A percentile compares a stretch with the other conserved stretches of the same genome.
phyloP scores from a whole-genome alignment of 441 rosid species.

The Pelargonium citronellum region DNA sequence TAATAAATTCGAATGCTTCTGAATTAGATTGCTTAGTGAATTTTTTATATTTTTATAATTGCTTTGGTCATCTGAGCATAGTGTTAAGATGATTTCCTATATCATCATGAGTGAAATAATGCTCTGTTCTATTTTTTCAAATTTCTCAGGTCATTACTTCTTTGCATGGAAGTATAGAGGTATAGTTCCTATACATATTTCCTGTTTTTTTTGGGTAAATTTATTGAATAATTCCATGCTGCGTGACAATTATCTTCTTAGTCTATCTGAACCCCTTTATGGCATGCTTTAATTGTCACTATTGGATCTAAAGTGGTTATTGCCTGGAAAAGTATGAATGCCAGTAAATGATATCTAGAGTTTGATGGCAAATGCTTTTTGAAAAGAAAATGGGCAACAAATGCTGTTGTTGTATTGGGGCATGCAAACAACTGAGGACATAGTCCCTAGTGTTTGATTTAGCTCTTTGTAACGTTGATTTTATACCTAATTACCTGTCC shows the following conservation, averaged over 20 bases:
- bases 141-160: constrained; percentile 48
- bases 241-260: neutral
- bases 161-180: constrained; percentile 52
- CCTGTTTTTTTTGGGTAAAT: neutral
- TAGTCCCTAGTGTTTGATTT: neutral
- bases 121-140: constrained; percentile 9
- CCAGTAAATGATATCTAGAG: neutral
- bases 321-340: neutral
- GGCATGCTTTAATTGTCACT: neutral
- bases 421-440: neutral
- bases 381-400: neutral
- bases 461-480: neutral
- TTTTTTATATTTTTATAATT: neutral
- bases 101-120: constrained; percentile 4
- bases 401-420: neutral
- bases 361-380: neutral
- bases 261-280: neutral
- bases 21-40: neutral
- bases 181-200: constrained; percentile 18
- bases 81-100: neutral
- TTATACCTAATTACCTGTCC: neutral
- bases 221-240: neutral
- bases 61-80: neutral
- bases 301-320: neutral
- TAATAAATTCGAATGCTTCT: neutral